phyloP scores from a whole-genome alignment of 2,329 filamentous ascomycete species.

The Lachnellula occidentalis region DNA sequence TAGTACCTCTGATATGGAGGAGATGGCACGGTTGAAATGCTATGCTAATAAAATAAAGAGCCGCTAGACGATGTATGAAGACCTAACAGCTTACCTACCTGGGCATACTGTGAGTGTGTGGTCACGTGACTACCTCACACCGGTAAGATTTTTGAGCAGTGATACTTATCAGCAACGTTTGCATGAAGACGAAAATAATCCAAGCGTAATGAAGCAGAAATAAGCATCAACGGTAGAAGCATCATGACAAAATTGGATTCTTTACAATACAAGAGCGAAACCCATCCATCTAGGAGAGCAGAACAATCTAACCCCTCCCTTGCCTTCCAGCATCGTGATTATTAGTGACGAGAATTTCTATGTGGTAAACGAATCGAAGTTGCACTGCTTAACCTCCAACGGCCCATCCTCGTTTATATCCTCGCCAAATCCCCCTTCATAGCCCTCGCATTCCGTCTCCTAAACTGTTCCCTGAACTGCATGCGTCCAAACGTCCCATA shows the following conservation, averaged over 20 bases:
- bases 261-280: neutral
- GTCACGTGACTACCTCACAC: no score
- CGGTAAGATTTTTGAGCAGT: no score
- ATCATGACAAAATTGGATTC: neutral
- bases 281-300: neutral
- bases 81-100: no score
- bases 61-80: no score
- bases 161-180: no score
- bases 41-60: no score
- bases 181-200: no score
- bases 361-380: constrained; percentile 5
- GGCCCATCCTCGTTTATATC: constrained; percentile 16
- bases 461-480: constrained; percentile 59
- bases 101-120: no score
- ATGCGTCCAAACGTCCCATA: constrained; percentile 63
- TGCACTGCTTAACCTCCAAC: neutral
- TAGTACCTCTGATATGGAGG: no score
- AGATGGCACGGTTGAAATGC: no score
- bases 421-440: constrained; percentile 31
- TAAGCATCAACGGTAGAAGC: neutral
- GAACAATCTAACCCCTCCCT: neutral
- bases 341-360: constrained; percentile 2
- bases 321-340: neutral
- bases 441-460: constrained; percentile 42
- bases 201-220: no score